These are phyloP conservation scores for Toxoplasma gondii DNA, from an alignment of 169 alveolate species.

Conservation along the genomic window DNA sequence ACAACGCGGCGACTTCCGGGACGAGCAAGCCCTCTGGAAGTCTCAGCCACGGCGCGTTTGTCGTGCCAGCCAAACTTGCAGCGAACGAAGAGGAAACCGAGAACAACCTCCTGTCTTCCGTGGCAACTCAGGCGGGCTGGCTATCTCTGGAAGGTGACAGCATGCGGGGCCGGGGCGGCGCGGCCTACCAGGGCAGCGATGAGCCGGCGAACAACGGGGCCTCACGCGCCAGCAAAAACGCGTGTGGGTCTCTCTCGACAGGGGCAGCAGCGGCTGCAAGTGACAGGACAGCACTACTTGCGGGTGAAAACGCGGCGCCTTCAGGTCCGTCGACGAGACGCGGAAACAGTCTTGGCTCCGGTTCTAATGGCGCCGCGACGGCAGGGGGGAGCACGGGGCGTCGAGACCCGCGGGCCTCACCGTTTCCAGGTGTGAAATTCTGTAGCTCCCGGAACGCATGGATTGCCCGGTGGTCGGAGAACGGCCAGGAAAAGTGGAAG, in stretches of 20 bases:
- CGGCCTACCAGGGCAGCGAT: background rate
- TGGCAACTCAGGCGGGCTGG: background rate
- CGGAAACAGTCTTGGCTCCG: background rate
- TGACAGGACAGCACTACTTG: background rate
- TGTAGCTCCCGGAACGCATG: constrained; percentile 57
- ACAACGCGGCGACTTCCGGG: too few species aligned
- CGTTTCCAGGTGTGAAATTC: constrained; percentile 45
- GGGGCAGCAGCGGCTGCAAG: background rate
- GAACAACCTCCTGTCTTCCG: background rate
- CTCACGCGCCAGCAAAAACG: background rate
- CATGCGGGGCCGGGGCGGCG: background rate
- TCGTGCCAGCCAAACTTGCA: too few species aligned
- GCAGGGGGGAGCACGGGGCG: background rate
- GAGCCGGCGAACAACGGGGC: background rate
- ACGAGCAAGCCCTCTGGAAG: too few species aligned
- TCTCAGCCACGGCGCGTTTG: too few species aligned
- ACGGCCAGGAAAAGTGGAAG: constrained; percentile 54
- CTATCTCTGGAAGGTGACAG: background rate
- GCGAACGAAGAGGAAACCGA: too few species aligned
- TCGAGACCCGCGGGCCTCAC: background rate
- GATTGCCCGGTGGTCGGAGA: constrained; percentile 59
- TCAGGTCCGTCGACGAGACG: background rate
- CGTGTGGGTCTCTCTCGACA: background rate
- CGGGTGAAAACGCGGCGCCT: background rate
- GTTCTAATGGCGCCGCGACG: background rate